Base-by-base conservation (phyloP, 257 asterid species). In the Ophiorrhiza pumila region DNA sequence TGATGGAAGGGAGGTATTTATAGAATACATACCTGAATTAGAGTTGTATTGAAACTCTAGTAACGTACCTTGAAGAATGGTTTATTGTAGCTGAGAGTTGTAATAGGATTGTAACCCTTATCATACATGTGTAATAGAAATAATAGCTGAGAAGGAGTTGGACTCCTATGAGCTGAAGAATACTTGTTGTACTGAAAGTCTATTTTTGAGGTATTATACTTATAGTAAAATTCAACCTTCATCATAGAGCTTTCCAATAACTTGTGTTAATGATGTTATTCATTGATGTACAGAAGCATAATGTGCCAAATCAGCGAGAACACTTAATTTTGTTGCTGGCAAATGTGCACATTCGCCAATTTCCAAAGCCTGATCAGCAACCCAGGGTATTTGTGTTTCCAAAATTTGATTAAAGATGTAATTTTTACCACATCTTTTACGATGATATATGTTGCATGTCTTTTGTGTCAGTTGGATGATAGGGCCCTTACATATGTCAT, bases 261-360 rank as follows among this genome's bases (percentile, higher is more conserved):
- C 32, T 70, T 56, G 32, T 53, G 22, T 11, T 68, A 9, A 29
- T 29, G 34, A 52, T 53, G 52, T 35, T 25, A 18, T 31, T 23
- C 49, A 71, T 79, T 78, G 72, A 79, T 64, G 68, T 81, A 86
- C 95, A 94, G 99, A 91, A 91, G 76, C 92, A 90, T 83, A 94
- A 80, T 9, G 96, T 94, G 76, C 86, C 92, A 37, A 94, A 94
- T 84, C 99, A 94, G 83, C 83, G 99, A 80, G 99, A 94, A 69
- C 99, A 94, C 87, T 80, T 94, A 86, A 91, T 94, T 82, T 81
- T 94, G 63, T 83, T 94, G 88, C 88, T 94, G 62, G 99, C 99
- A 64, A 94, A 94, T 85, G 98, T 94, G 75, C 98, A 94, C 80
- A 85, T 91, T 78, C 85, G 99, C 75, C 97, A 87, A 81, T 85